These are phyloP conservation scores for Fusarium sp. DNA, from an alignment of 2,329 filamentous ascomycete species.

Conservation along the genomic window DNA sequence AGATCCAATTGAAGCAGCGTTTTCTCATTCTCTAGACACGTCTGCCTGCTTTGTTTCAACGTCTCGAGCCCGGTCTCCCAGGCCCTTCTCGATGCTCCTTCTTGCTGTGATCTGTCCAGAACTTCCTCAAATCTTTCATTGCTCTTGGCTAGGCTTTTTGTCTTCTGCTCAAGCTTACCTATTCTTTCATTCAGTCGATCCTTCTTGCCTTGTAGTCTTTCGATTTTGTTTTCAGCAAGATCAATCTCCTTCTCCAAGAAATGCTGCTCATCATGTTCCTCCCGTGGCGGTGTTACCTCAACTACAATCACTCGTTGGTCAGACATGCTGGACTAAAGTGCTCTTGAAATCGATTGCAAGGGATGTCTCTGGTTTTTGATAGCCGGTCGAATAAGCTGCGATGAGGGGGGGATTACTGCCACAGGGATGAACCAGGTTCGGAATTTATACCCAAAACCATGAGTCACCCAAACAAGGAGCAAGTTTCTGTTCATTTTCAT, in stretches of 20 bases:
- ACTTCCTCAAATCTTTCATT: not conserved
- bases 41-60: not conserved
- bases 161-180: not conserved
- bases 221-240: not conserved
- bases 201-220: not conserved
- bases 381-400: not conserved
- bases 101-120: not conserved
- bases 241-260: not conserved
- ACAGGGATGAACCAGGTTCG: no score
- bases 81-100: not conserved
- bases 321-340: not conserved
- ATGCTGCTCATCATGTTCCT: not conserved
- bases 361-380: no score
- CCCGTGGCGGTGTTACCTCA: not conserved
- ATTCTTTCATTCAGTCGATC: not conserved
- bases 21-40: not conserved
- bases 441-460: not conserved
- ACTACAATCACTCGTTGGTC: not conserved
- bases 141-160: not conserved
- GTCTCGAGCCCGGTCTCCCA: not conserved
- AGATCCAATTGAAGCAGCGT: not conserved
- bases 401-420: fast-evolving
- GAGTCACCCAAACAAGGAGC: no score
- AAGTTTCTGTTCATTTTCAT: not conserved
- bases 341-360: fast-evolving